Base-by-base conservation (phyloP, 495 filamentous ascomycete genomes). In the Extremus antarcticus region DNA sequence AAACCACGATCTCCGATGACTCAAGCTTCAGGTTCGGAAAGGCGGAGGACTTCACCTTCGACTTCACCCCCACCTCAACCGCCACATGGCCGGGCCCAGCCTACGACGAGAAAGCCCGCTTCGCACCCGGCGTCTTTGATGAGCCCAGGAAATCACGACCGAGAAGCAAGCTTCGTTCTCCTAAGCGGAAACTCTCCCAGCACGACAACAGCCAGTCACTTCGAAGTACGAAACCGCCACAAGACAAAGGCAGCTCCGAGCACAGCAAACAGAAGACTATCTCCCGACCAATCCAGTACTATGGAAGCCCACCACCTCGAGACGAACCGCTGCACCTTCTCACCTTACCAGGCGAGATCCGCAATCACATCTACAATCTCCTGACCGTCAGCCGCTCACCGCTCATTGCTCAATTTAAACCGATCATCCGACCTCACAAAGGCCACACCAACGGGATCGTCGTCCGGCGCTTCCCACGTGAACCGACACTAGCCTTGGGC, bases 111-210 rank as follows among this genome's bases (percentile, higher is more conserved):
- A 24, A 11, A 7, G 20, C 46, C 13, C 46, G 9, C 13, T 48
- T 24, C 46, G 46, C 46, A 23, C 46, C 46, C 3, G 46, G 46
- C 46, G 20, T 23, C 46, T 48, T 48, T 17, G 46, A 48, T 21
- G 25, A 48, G 9, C 46, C 46, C 13, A 10, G 46, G 13, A 3
- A 10, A 7, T 9, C 21, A 23, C 10, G 20, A 20, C 46, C 11
- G 13, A 23, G 23, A 17, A n/a, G 11, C 21, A 48, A 48, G 24
- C 17, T 25, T 4, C 9, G 20, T 9, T 24, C 20, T 7, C 13
- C 46, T 16, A 48, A 48, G 24, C 46, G 46, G 24, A 48, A 25
- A 25, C 20, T 48, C 19, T 48, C 46, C 3, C 19, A 23, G 23
- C 41, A 45, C 16, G 46, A 48, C 19, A 15, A 7, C 7, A 8